A percentile compares a stretch with the other conserved stretches of the same genome.
These are phyloP conservation scores for Colletotrichum lupini DNA, from an alignment of 2,329 filamentous ascomycete species.

Conservation along the genomic window DNA sequence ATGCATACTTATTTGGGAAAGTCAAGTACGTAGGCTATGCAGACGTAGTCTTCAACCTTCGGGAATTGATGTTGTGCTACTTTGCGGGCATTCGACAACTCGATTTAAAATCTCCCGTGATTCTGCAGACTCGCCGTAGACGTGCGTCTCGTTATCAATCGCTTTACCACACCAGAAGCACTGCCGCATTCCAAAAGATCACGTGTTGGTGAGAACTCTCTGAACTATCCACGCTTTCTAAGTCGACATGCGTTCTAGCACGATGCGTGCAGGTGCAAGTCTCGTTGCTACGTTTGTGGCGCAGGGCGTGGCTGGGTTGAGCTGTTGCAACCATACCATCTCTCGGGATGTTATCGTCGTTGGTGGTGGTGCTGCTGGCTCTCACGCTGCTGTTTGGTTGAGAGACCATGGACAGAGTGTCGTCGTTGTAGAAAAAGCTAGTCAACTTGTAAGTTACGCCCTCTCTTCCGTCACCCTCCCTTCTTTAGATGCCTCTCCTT, in stretches of 20 bases:
- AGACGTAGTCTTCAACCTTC: no score
- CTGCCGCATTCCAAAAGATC: neutral
- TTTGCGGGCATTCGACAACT: no score
- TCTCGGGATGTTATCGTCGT: conserved; percentile 46
- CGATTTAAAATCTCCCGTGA: neutral
- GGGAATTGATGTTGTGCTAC: neutral
- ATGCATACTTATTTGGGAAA: neutral
- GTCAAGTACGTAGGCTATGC: neutral
- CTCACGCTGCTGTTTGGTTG: conserved; percentile 52
- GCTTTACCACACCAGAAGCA: neutral
- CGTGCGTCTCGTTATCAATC: neutral
- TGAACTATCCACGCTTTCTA: neutral
- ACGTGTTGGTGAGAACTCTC: neutral
- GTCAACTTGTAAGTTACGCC: conserved; percentile 40
- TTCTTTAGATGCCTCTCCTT: neutral
- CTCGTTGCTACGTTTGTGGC: neutral
- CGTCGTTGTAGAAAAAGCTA: conserved; percentile 51
- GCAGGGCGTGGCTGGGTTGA: neutral
- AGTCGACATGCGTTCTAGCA: conserved; percentile 3
- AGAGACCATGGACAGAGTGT: conserved; percentile 49
- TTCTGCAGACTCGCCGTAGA: neutral
- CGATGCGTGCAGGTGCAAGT: neutral
- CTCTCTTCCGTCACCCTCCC: neutral
- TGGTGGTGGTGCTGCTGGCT: conserved; percentile 54
- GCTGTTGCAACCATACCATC: conserved; percentile 20